Evolutionary conservation across 495 filamentous ascomycete species (phyloP), one percentile per base, ranked within the genome.

Genomic region (Trichoderma parareesei): DNA sequence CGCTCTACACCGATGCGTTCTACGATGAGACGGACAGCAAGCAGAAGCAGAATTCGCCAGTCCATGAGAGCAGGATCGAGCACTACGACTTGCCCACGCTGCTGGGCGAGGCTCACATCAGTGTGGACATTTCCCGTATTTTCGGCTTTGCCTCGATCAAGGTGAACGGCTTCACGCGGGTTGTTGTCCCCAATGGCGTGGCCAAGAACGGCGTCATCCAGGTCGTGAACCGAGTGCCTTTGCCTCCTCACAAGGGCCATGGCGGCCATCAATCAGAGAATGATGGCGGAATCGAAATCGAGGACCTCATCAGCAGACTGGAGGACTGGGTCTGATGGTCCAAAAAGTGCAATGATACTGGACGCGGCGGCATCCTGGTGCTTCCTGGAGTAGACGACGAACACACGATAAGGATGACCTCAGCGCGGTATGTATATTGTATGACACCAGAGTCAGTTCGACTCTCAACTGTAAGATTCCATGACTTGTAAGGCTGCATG

Each of bases 1-100:
- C 89, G 1, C 76, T 96, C 4, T 94, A 93, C 74, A 88, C 86
- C 11, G 91, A 94, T 73, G 88, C 83, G 10, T 87, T 81, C 70
- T 89, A 89, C 76, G 78, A 63, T 20, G 42, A 80, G 27, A 57
- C 46, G 2, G 67, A 69, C 40, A 65, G 60, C n/a, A 62, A 73
- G 59, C 53, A 62, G 9, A 37, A 11, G 35, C 57, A 61, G 44
- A 48, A 67, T 2, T 0, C 27, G 11, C 66, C 64, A 3, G 68
- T 61, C 59, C 37, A 43, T 11, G 65, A 64, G 40, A 13, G 38
- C 13, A 55, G 38, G 61, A 64, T 63, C 37, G 69, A 69, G 68
- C 80, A 90, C 73, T 70, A 89, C 60, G 85, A 90, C 68, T 78
- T 93, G 20, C 82, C 81, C 11, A 92, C 89, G 7, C 71, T 89